These are phyloP conservation scores for Pseudopediastrum boryanum DNA, from an alignment of 139 green algal species.

Conservation along the genomic window DNA sequence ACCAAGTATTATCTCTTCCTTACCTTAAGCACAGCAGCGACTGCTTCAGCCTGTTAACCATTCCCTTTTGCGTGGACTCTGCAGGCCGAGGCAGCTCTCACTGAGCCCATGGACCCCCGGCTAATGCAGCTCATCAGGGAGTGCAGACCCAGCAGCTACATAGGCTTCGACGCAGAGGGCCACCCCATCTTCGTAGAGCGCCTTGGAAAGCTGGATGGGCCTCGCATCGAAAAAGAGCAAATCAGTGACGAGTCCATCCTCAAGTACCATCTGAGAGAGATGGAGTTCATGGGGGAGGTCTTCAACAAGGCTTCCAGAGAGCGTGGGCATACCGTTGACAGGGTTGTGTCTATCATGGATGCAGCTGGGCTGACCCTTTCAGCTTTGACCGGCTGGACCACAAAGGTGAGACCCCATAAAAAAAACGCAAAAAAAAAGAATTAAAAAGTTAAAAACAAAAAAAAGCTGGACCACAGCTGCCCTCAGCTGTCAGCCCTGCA, in stretches of 20 bases:
- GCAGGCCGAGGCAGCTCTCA: slow-evolving; percentile 23
- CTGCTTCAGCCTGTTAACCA: background rate
- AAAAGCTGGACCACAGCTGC: too few relatives aligned
- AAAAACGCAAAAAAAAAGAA: too few relatives aligned
- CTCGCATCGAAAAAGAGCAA: slow-evolving; percentile 20
- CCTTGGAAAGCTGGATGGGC: slow-evolving; percentile 26
- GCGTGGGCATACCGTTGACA: slow-evolving; percentile 23
- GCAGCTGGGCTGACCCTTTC: slow-evolving; percentile 21
- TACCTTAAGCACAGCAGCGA: background rate
- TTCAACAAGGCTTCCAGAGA: slow-evolving; percentile 23
- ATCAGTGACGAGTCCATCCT: slow-evolving; percentile 21
- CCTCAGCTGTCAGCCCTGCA: too few relatives aligned
- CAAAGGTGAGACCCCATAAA: too few relatives aligned
- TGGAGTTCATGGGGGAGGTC: slow-evolving; percentile 41
- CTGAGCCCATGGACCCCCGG: background rate
- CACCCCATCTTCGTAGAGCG: slow-evolving; percentile 37
- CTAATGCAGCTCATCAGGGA: slow-evolving; percentile 1
- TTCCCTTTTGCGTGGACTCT: background rate
- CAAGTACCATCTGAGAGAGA: slow-evolving; percentile 36
- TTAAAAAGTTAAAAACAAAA: too few relatives aligned
- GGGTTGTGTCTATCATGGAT: slow-evolving; percentile 35
- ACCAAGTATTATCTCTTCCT: background rate
- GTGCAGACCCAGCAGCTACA: slow-evolving; percentile 40
- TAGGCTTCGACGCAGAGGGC: slow-evolving; percentile 33
- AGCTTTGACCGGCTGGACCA: slow-evolving; percentile 31